Evolutionary conservation across 1,284 basidiomycete genomes (phyloP).

Genomic region (Papiliotrema nemorosa): DNA sequence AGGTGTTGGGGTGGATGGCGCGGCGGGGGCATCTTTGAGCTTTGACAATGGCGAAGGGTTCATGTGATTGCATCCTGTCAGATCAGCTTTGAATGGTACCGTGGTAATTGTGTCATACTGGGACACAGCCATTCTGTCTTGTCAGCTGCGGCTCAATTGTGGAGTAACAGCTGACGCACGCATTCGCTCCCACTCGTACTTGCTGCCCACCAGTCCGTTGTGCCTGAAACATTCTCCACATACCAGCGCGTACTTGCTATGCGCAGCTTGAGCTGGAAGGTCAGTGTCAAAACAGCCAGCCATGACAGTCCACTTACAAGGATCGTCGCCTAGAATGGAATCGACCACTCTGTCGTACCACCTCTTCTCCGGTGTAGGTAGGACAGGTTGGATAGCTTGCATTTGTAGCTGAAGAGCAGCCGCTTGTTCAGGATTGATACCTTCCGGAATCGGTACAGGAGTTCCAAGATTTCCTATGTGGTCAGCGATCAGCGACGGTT

Average conservation of each 20-base stretch:
- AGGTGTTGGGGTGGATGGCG: neutral
- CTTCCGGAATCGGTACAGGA: slow-evolving; percentile 29
- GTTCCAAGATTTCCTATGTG: slow-evolving; percentile 12
- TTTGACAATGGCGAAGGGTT: slow-evolving; percentile 40
- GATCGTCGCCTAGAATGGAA: slow-evolving; percentile 76
- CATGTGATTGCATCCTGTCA: slow-evolving; percentile 43
- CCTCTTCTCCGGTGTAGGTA: slow-evolving; percentile 64
- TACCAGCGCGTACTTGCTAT: slow-evolving; percentile 81
- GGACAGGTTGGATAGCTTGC: slow-evolving; percentile 42
- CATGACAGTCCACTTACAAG: slow-evolving; percentile 54
- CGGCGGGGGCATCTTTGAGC: slow-evolving; percentile 4
- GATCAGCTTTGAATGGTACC: slow-evolving; percentile 1
- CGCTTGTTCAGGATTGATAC: slow-evolving; percentile 43
- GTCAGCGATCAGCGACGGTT: too few species aligned
- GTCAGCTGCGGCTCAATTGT: slow-evolving; percentile 4
- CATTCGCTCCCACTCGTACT: slow-evolving; percentile 81
- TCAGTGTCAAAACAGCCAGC: slow-evolving; percentile 36
- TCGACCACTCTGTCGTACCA: slow-evolving; percentile 89
- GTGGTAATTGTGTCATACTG: slow-evolving; percentile 11
- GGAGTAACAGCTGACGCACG: slow-evolving; percentile 58
- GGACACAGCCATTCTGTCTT: slow-evolving; percentile 48
- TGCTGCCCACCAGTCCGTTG: slow-evolving; percentile 82
- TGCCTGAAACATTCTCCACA: slow-evolving; percentile 90
- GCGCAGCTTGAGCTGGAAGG: slow-evolving; percentile 41
- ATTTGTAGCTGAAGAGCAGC: slow-evolving; percentile 41